Evolutionary conservation across 768 basidiomycete species (phyloP).

Genomic region (Pleurotus djamor): DNA sequence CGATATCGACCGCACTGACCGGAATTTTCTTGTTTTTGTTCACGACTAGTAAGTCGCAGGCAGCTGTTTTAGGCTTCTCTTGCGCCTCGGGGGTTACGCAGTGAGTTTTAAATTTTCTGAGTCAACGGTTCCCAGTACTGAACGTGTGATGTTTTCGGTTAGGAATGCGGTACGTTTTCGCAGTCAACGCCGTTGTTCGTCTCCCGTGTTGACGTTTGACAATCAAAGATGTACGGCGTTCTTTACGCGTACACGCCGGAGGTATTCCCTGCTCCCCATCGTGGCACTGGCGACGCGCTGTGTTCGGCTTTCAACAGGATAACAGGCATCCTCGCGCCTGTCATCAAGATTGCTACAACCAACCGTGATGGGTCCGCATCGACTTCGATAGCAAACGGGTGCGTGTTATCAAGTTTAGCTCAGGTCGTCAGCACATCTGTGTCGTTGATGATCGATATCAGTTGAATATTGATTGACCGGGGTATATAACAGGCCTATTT

Average conservation of each 20-base stretch:
- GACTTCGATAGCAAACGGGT: conserved; percentile 33
- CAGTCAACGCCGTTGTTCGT: too few relatives aligned
- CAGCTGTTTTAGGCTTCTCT: conserved; percentile 41
- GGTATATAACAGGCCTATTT: conserved; percentile 37
- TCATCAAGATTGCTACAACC: conserved; percentile 47
- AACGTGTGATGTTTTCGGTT: not conserved
- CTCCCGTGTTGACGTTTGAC: not conserved
- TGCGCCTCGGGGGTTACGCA: conserved; percentile 39
- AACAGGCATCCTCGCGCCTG: conserved; percentile 43
- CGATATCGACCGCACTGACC: conserved; percentile 39
- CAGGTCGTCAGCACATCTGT: too few relatives aligned
- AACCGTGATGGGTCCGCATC: conserved; percentile 23
- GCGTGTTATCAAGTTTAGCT: too few relatives aligned
- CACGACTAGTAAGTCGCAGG: conserved; percentile 40
- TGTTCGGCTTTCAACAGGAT: conserved; percentile 47
- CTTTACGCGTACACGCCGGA: conserved; percentile 60
- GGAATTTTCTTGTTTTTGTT: conserved; percentile 50
- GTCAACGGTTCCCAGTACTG: not conserved
- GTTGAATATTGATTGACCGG: not conserved
- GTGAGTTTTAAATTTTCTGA: conserved; percentile 26
- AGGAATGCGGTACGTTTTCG: conserved; percentile 32
- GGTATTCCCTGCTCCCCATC: conserved; percentile 55
- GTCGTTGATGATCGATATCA: not conserved
- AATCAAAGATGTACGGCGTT: conserved; percentile 44
- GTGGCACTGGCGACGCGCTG: conserved; percentile 54